Evolutionary conservation across 805 yeast species (phyloP), one percentile per base, ranked within the genome.

Genomic region (Monosporozyma siamensis): DNA sequence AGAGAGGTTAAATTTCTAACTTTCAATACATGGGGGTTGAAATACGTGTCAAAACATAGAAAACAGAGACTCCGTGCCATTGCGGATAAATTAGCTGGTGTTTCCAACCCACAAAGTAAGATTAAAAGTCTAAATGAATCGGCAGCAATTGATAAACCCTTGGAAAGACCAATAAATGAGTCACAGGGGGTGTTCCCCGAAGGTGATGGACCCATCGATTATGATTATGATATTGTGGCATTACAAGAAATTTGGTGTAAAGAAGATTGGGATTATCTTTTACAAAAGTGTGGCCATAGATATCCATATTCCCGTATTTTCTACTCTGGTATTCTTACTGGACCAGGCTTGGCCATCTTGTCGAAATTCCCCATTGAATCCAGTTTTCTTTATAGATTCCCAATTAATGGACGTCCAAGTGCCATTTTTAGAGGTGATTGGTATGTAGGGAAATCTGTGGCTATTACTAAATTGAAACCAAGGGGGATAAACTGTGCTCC

Each of bases 341-440:
- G 98, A 0, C 97, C 98, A 0, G 98, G 98, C 0, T 68, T 92
- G 34, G 95, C 87, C 1, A 69, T 92, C 6, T 60, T 92, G 37
- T 86, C 95, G 12, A 79, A 83, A 49, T 74, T 83, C 48, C 96
- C 97, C 3, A 87, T 92, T 29, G 80, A 72, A 39, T 75, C 79
- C 12, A 77, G 95, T 0, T 84, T 82, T 56, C 62, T 92, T 38
- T 82, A 84, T 56, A 67, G 95, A 17, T 92, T 86, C 56, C 95
- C 97, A 0, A 75, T 92, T 47, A 92, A 90, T 60, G 98, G 98
- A 2, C 69, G 96, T 40, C 95, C 97, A 2, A 77, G 87, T 34
- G 98, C 98, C 0, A 81, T 92, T 49, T 82, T 77, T 67, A 68
- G 97, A 45, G 98, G 98, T 29, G 98, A 92, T 60, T 92, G 97